Evolutionary conservation across 495 filamentous ascomycete species (phyloP), one percentile per base, ranked within the genome.

Genomic region (Aspergillus saccharolyticus): DNA sequence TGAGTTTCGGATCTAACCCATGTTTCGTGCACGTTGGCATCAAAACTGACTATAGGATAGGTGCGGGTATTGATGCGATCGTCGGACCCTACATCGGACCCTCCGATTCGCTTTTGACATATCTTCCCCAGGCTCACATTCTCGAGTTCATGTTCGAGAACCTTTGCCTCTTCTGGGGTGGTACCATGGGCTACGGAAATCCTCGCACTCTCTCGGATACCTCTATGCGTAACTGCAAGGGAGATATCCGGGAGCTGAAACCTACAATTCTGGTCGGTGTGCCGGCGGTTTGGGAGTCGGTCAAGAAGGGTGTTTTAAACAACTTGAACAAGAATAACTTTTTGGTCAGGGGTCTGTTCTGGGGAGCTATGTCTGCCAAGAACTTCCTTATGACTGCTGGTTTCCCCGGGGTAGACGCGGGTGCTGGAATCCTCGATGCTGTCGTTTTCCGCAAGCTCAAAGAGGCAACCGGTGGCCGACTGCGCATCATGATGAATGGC

Each of bases 81-180:
- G 85, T 97, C 49, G 89, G 91, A 17, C 80, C 82, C 14, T 96
- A 90, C 64, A 84, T 98, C 51, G 87, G 88, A 12, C 89, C 89
- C 46, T 91, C 90, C 14, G 94, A 98, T 69, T 83, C 82, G 18
- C 77, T 98, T 44, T 80, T 98, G 58, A 91, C 95, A 30, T 98
- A 96, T 70, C 84, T 98, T 16, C 94, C 94, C 15, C 82, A 92
- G 47, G 91, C 94, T 1, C 94, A 98, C 68, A 97, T 98, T 66
- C 83, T 98, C 54, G 94, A 98, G 72, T 96, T 91, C 71, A 91
- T 98, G 63, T 98, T 98, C 69, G 94, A 98, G 74, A 96, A 94
- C 67, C 83, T 91, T 14, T 87, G 85, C 59, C 68, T 98, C 56
- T 94, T 87, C 76, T 98, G 94, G 94, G 94, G 94, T 62, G 86